A percentile compares a stretch with the other conserved stretches of the same genome.
Conservation (phyloP, 1,284 basidiomycete species). For the Cutaneotrichosporon mucoides region DNA sequence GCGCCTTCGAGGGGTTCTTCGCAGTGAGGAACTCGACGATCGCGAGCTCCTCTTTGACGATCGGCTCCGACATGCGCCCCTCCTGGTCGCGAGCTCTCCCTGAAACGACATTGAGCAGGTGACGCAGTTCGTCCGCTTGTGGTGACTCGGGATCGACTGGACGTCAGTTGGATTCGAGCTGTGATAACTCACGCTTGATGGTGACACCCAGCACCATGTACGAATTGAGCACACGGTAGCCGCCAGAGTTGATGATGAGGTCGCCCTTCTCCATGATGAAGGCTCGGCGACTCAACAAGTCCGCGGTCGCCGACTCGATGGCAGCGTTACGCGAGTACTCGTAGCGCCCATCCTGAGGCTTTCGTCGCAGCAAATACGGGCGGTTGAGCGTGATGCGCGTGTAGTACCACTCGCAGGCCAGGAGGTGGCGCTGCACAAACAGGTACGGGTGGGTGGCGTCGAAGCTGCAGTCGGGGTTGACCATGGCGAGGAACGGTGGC, state of each 20-base stretch:
- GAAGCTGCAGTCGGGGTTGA: conserved; percentile 42
- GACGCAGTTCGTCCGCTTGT: conserved; percentile 49
- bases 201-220: conserved; percentile 50
- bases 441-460: conserved; percentile 44
- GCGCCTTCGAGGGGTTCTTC: conserved; percentile 25
- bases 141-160: conserved; percentile 48
- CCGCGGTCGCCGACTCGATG: conserved; percentile 50
- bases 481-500: conserved; percentile 45
- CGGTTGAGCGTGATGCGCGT: conserved; percentile 47
- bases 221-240: conserved; percentile 49
- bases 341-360: conserved; percentile 47
- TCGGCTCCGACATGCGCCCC: conserved; percentile 47
- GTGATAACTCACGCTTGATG: conserved; percentile 42
- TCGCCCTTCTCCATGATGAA: conserved; percentile 51
- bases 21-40: conserved; percentile 50
- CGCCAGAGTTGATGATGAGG: conserved; percentile 47
- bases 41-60: conserved; percentile 51
- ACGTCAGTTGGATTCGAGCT: neutral
- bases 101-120: conserved; percentile 50
- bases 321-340: conserved; percentile 50
- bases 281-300: conserved; percentile 46
- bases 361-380: conserved; percentile 49
- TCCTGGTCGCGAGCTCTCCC: conserved; percentile 46
- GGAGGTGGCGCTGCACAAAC: conserved; percentile 47
- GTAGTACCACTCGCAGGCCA: conserved; percentile 48